These are phyloP conservation scores for Cyclocybe aegerita DNA, from an alignment of 768 basidiomycete genomes.

Conservation along the genomic window DNA sequence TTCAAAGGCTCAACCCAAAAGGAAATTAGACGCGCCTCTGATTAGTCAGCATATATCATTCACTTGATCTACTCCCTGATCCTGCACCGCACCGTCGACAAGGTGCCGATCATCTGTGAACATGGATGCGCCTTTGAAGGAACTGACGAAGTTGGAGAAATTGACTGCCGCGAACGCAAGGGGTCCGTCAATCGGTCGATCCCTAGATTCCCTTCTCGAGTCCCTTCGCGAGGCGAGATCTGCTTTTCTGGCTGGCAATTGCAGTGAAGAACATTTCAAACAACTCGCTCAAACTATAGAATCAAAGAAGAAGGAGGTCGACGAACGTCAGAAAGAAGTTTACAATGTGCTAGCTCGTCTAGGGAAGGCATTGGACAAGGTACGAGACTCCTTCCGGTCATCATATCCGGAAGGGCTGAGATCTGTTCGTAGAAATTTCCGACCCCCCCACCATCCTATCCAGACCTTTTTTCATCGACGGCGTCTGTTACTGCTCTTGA, in stretches of 20 bases:
- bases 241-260: constrained; percentile 45
- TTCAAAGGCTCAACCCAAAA: background rate
- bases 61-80: too few relatives aligned
- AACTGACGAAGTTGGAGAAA: constrained; percentile 75
- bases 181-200: constrained; percentile 50
- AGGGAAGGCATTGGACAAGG: constrained; percentile 92
- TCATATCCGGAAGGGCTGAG: background rate
- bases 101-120: background rate
- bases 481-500: constrained; percentile 63
- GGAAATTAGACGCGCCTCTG: background rate
- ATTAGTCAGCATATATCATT: constrained; percentile 1
- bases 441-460: constrained; percentile 60
- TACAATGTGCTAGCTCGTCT: constrained; percentile 75
- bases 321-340: constrained; percentile 87
- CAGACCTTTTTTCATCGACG: constrained; percentile 63
- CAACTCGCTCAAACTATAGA: constrained; percentile 61
- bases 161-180: constrained; percentile 56
- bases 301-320: constrained; percentile 77
- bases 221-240: constrained; percentile 58
- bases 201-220: constrained; percentile 64
- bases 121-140: constrained; percentile 79
- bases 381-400: constrained; percentile 25
- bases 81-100: too few relatives aligned
- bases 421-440: constrained; percentile 50
- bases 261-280: constrained; percentile 47